Base-by-base conservation (phyloP, 2,329 filamentous ascomycete species). In the Fusarium nisikadoi region DNA sequence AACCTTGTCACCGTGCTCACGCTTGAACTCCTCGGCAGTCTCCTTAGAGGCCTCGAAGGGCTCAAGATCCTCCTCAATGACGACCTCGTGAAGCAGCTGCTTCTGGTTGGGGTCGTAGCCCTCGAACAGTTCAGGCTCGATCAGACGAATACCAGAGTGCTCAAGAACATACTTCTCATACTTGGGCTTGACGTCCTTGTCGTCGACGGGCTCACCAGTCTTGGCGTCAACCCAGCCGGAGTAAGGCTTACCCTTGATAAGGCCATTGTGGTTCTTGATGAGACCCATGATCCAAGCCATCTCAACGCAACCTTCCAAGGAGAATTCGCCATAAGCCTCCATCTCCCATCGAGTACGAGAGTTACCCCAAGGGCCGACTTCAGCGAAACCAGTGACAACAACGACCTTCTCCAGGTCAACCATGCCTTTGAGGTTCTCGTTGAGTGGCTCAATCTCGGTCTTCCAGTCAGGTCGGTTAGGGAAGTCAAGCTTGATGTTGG, bases 231-330 rank as follows among this genome's bases (percentile, higher is more conserved):
- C 94, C 94, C 94, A 99, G 76, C 96, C 96, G 75, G 95, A 94
- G 85, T 99, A 98, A 73, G 93, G 93, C 85, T 97, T 93, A 81
- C 96, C 96, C 86, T 99, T 99, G 81, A 99, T 90, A 36, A 92
- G 91, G 23, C 96, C 96, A 77, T 98, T 98, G 86, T 97, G 94
- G 83, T 99, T 97, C 88, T 95, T 98, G 86, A 99, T 98, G 67
- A 98, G 90, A 79, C 96, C 96, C 95, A 98, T 99, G 83, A 99
- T 94, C 96, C 96, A 99, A 36, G 96, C 95, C 96, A 99, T 99
- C 84, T 99, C 96, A 68, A 99, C 92, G 79, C 96, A 98, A 35
- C 96, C 96, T 83, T 99, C 97, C 19, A 99, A 90, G 13, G 96
- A 98, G 86, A 99, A 99, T 79, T 97, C 90, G 80, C 96, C 96